These are phyloP conservation scores for Saccharomycopsis capsularis DNA, from an alignment of 805 yeast genomes.

Conservation along the genomic window DNA sequence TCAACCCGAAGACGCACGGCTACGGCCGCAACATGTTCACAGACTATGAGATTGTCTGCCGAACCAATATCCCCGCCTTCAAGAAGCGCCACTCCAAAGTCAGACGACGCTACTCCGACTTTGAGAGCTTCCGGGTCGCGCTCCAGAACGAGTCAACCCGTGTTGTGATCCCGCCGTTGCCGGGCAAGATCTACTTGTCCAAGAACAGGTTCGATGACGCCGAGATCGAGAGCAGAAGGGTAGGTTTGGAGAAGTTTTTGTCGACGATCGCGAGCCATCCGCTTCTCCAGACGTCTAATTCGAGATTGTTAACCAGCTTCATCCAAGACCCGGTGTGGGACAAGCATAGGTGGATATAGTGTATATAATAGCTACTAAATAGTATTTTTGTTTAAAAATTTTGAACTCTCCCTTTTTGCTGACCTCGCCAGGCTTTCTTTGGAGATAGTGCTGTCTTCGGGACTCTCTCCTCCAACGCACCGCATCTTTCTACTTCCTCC, in stretches of 20 bases:
- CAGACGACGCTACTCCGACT: slow-evolving; percentile 84
- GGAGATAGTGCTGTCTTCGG: too few relatives aligned
- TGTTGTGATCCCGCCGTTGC: slow-evolving; percentile 80
- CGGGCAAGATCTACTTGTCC: slow-evolving; percentile 72
- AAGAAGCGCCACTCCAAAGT: slow-evolving; percentile 55
- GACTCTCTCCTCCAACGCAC: too few relatives aligned
- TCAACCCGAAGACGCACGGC: slow-evolving; percentile 72
- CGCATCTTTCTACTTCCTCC: too few relatives aligned
- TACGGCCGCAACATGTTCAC: slow-evolving; percentile 68
- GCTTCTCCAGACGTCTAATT: slow-evolving; percentile 70
- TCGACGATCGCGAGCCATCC: slow-evolving; percentile 88
- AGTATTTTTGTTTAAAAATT: too few relatives aligned
- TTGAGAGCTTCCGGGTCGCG: slow-evolving; percentile 70
- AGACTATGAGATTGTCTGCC: slow-evolving; percentile 84
- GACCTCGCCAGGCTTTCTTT: too few relatives aligned
- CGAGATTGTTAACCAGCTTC: slow-evolving; percentile 69
- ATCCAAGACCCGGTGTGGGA: slow-evolving; percentile 86
- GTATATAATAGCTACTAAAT: too few relatives aligned
- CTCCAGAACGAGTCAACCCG: slow-evolving; percentile 69
- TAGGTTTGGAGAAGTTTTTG: slow-evolving; percentile 77
- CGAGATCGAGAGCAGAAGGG: slow-evolving; percentile 74
- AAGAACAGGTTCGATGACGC: slow-evolving; percentile 74
- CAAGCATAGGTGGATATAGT: slow-evolving; percentile 25
- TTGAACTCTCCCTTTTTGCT: too few relatives aligned
- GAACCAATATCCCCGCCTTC: slow-evolving; percentile 89